These are phyloP conservation scores for Encephalitozoon romaleae DNA, from an alignment of 371 early-diverging fungal genomes.

Conservation along the genomic window DNA sequence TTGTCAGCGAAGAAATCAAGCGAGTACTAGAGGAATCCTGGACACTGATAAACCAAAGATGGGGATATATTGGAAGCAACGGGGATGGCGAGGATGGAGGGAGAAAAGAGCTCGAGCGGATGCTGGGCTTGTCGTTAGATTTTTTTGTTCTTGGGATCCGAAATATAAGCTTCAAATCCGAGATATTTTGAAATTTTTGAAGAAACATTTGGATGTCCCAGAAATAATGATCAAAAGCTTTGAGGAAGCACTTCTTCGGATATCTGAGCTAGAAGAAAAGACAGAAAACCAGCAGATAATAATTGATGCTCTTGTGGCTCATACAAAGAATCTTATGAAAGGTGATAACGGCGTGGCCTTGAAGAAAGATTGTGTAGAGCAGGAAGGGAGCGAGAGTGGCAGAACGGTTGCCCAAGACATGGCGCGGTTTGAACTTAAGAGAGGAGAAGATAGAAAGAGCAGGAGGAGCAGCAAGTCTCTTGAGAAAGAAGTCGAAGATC, in stretches of 20 bases:
- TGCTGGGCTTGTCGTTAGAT: neutral
- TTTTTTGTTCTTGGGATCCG: neutral
- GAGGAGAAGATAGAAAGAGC: neutral
- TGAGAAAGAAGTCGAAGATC: conserved; percentile 17
- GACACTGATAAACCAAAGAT: neutral
- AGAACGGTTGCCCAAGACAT: neutral
- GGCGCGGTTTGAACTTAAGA: neutral
- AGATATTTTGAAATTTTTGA: neutral
- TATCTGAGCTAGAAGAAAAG: conserved; percentile 12
- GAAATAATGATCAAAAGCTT: neutral
- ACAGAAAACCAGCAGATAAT: conserved; percentile 33
- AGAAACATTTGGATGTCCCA: neutral
- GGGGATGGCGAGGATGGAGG: neutral
- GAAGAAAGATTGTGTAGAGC: neutral
- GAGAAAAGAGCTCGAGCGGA: neutral
- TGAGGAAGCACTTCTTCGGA: neutral
- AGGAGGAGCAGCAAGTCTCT: neutral
- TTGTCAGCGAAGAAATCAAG: neutral
- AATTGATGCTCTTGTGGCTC: conserved; percentile 24
- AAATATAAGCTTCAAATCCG: neutral
- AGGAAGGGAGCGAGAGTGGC: neutral
- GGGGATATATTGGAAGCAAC: neutral
- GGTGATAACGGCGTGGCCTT: neutral
- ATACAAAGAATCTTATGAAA: neutral
- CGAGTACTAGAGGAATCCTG: neutral